Base-by-base conservation (phyloP, 169 alveolate genomes). In the Plasmodium vinckei region DNA sequence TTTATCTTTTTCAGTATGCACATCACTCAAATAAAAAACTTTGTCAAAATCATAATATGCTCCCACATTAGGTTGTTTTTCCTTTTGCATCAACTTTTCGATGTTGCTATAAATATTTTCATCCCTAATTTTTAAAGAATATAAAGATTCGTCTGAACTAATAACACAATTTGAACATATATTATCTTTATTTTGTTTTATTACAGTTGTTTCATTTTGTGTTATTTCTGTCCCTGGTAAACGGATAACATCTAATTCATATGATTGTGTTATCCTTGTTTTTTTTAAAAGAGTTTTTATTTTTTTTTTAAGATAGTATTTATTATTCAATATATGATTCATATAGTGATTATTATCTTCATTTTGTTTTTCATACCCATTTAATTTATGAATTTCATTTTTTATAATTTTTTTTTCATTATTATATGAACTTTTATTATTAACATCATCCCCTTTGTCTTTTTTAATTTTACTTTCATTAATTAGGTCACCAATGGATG, bases 251-350 rank as follows among this genome's bases (percentile, higher is more conserved):
- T 67, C 82, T 33, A 82, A n/a, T 19, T 65, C 53, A 9, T 61
- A 42, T 5, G 9, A 4, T 12, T 15, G 27, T 5, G 33, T 56
- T 17, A 13, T 12, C 5, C 44, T 42, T 44, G 33, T 82, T 68
- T 61, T 82, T 15, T 61, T 70, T 9, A 67, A 67, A 46, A 67
- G 51, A 5, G 54, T 60, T 60, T 82, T 82, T 67, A 82, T 82
- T 61, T 82, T 82, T 71, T 82, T 82, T 70, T 47, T 82, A 19
- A 82, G 57, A 19, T 57, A 70, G 25, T 82, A 82, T 60, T 82
- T 82, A 23, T 49, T 39, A 49, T 82, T 65, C 13, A 82, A 27
- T 9, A 65, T 17, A 59, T 21, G 5, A 19, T 63, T 7, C 1
- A 65, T 44, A 23, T 60, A 21, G 13, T 12, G 23, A 27, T 33